These are phyloP conservation scores for Gossypium trilobum DNA, from an alignment of 441 rosid species.

Conservation along the genomic window DNA sequence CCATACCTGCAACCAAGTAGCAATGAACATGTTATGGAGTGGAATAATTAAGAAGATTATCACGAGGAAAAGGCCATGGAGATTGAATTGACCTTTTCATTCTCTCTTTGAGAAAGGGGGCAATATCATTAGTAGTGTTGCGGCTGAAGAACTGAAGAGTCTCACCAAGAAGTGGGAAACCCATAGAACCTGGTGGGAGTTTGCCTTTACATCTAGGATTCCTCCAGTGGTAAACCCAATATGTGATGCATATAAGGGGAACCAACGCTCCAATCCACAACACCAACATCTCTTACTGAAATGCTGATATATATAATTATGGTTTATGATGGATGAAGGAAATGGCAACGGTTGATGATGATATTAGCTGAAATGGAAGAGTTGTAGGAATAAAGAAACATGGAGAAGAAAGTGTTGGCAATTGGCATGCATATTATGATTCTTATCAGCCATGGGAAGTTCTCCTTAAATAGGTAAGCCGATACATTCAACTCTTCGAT, in stretches of 20 bases:
- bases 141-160: slow-evolving; percentile 64
- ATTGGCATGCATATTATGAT: slow-evolving; percentile 32
- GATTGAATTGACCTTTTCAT: slow-evolving; percentile 41
- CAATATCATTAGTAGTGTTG: slow-evolving; percentile 45
- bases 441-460: slow-evolving; percentile 32
- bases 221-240: slow-evolving; percentile 58
- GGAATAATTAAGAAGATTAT: neutral
- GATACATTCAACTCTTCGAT: slow-evolving; percentile 20
- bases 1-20: slow-evolving; percentile 51
- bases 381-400: slow-evolving; percentile 15
- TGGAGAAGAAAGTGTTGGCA: slow-evolving; percentile 33
- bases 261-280: slow-evolving; percentile 36
- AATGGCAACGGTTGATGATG: neutral
- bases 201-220: slow-evolving; percentile 73
- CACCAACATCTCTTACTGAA: slow-evolving; percentile 41
- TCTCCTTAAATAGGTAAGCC: slow-evolving; percentile 49
- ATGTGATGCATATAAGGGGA: slow-evolving; percentile 32
- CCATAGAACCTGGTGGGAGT: slow-evolving; percentile 94
- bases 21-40: neutral
- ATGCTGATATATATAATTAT: neutral
- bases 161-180: slow-evolving; percentile 75
- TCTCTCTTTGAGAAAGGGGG: slow-evolving; percentile 61
- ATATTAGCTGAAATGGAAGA: slow-evolving; percentile 21
- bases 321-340: neutral
- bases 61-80: neutral